Evolutionary conservation across 768 basidiomycete species (phyloP).

Genomic region (Tricholoma matsutake): DNA sequence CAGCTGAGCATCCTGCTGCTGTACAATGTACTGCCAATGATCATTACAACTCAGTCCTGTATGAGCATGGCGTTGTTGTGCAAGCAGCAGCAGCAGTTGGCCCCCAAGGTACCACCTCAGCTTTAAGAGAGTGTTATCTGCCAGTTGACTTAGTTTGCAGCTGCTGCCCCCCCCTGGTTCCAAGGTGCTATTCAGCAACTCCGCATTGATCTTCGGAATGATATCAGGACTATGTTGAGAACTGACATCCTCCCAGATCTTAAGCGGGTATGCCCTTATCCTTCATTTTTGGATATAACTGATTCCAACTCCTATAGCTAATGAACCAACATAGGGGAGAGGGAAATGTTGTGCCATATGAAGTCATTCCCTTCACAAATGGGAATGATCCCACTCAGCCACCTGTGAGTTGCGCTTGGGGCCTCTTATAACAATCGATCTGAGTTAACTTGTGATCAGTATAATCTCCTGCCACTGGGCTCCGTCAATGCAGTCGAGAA

Average conservation of each 20-base stretch:
- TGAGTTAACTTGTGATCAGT: too few species aligned
- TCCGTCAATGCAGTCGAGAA: not conserved
- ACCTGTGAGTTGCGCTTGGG: slow-evolving; percentile 3
- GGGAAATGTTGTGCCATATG: not conserved
- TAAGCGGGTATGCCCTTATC: slow-evolving; percentile 1
- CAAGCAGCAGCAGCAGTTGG: not conserved
- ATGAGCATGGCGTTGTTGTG: not conserved
- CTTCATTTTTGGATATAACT: not conserved
- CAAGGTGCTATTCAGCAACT: slow-evolving; percentile 1
- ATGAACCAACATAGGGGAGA: not conserved
- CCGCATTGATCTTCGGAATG: not conserved
- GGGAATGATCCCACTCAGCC: slow-evolving; percentile 3
- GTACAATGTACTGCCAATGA: not conserved
- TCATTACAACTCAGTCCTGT: not conserved
- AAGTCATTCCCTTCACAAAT: not conserved
- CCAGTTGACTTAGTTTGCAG: not conserved
- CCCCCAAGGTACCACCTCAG: slow-evolving; percentile 2
- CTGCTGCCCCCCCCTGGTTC: not conserved
- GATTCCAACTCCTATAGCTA: not conserved
- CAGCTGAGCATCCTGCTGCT: not conserved
- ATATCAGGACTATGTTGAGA: too few species aligned
- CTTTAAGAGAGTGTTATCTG: not conserved
- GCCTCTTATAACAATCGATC: too few species aligned
- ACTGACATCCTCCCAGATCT: not conserved
- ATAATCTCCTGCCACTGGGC: too few species aligned